These are phyloP conservation scores for Talaromyces proteolyticus DNA, from an alignment of 495 filamentous ascomycete species.

Conservation along the genomic window DNA sequence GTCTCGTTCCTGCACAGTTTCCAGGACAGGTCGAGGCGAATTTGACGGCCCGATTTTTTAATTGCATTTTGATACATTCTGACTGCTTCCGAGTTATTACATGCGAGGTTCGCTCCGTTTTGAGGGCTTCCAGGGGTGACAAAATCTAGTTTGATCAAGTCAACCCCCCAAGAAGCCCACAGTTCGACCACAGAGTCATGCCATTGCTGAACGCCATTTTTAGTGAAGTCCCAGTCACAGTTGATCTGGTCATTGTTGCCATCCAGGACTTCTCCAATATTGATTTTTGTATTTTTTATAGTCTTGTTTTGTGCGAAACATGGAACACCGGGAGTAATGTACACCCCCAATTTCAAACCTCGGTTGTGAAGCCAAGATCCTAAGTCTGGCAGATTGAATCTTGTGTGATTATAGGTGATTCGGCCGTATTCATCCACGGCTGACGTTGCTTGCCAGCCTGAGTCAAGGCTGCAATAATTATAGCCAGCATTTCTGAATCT, in stretches of 20 bases:
- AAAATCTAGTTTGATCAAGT: not conserved
- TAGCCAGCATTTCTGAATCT: not conserved
- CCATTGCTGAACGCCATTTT: not conserved
- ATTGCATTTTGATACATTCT: not conserved
- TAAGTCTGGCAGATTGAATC: not conserved
- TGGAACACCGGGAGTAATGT: not conserved
- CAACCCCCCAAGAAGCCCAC: not conserved
- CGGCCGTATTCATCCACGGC: not conserved
- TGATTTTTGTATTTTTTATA: not conserved
- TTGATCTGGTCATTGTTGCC: not conserved
- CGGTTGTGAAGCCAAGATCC: not conserved
- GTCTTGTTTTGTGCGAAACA: not conserved
- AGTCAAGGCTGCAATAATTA: not conserved
- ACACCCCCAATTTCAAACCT: not conserved
- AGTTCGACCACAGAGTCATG: not conserved
- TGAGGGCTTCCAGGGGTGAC: not conserved
- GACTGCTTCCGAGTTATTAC: not conserved
- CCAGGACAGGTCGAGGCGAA: not conserved
- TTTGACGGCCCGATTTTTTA: not conserved
- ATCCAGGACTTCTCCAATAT: not conserved
- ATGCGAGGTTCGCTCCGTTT: slow-evolving; percentile 1
- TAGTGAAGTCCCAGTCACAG: not conserved
- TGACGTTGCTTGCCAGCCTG: not conserved
- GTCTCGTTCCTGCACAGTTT: slow-evolving; percentile 3
- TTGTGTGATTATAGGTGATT: not conserved